Percentiles rank a stretch among this genome's conserved stretches.
phyloP scores from a whole-genome alignment of 108 stramenopile genomes.

The Epithemia pelagica region DNA sequence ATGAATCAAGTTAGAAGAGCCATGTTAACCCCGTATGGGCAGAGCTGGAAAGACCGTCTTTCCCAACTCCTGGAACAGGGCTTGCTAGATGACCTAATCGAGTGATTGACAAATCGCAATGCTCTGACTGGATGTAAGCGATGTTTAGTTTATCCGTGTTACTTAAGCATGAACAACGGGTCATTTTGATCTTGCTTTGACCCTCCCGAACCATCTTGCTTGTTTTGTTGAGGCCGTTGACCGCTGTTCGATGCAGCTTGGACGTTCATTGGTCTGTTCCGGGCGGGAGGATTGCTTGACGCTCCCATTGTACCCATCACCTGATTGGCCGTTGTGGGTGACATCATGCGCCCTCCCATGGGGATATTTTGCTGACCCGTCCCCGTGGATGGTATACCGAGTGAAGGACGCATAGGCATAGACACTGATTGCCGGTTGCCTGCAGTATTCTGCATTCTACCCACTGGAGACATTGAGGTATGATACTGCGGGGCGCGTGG shows the following conservation, averaged over 20 bases:
- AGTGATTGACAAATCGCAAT: too few relatives aligned
- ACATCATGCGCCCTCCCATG: neutral
- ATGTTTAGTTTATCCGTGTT: neutral
- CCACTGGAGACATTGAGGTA: neutral
- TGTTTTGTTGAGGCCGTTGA: neutral
- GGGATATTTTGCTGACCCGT: neutral
- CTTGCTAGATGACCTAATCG: neutral
- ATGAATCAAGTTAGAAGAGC: conserved; percentile 28
- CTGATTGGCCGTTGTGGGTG: neutral
- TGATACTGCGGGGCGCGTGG: neutral
- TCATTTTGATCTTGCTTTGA: neutral
- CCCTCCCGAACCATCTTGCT: neutral
- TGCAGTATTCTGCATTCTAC: neutral
- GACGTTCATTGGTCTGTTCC: neutral
- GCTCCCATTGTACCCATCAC: neutral
- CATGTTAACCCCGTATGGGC: conserved; percentile 31
- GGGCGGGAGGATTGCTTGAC: neutral
- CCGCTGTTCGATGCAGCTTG: neutral
- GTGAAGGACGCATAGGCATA: neutral
- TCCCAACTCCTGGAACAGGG: neutral
- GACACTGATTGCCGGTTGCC: neutral
- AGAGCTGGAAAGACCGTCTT: conserved; percentile 35
- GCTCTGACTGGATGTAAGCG: neutral
- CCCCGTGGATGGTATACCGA: neutral
- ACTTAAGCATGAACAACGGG: neutral